Percentiles rank a stretch among this genome's conserved stretches.
Evolutionary conservation across 345 rosid genomes (phyloP).

Genomic region (Erucastrum elatum): DNA sequence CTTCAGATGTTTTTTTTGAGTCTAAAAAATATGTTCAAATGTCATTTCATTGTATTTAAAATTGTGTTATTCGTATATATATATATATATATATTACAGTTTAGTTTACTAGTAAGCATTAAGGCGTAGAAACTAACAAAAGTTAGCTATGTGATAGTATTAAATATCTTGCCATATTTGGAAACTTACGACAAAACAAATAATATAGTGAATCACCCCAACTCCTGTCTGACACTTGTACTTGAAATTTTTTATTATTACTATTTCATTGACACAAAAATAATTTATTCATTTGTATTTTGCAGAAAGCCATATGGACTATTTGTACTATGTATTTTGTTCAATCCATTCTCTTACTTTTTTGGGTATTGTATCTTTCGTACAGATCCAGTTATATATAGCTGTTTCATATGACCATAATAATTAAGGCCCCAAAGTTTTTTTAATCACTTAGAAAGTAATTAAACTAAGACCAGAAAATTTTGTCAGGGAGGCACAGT

Average conservation of each 20-base stretch:
- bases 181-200: constrained; percentile 39
- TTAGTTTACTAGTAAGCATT: constrained; percentile 16
- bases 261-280: background rate
- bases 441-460: constrained; percentile 4
- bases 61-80: background rate
- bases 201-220: constrained; percentile 28
- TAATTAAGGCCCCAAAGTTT: background rate
- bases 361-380: constrained; percentile 30
- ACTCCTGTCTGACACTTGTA: constrained; percentile 44
- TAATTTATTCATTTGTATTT: constrained; percentile 4
- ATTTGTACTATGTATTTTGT: constrained; percentile 35
- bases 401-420: constrained; percentile 25
- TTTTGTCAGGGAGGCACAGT: constrained; percentile 36
- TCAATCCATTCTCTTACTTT: constrained; percentile 16
- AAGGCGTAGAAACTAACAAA: constrained; percentile 21
- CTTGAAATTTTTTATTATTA: background rate
- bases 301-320: constrained; percentile 26
- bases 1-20: no score
- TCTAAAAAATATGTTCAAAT: background rate
- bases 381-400: constrained; percentile 7
- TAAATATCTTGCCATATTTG: constrained; percentile 28
- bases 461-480: constrained; percentile 17
- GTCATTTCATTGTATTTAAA: background rate
- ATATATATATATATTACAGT: background rate
- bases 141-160: constrained; percentile 12